phyloP scores from a whole-genome alignment of 345 rosid genomes.

The Brassica carinata region DNA sequence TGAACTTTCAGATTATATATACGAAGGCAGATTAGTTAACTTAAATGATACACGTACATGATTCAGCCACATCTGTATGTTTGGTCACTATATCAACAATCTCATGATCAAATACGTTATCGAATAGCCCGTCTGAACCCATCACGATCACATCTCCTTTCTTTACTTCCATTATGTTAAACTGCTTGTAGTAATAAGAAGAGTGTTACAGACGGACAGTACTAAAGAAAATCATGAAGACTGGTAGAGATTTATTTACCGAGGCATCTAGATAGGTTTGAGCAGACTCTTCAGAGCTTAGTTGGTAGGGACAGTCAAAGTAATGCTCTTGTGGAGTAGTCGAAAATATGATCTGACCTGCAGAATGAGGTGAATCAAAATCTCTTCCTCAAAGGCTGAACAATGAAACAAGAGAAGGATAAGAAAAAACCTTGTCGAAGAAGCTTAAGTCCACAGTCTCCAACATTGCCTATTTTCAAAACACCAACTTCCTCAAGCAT shows the following conservation, averaged over 20 bases:
- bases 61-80: slow-evolving; percentile 51
- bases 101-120: slow-evolving; percentile 79
- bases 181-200: neutral
- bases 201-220: neutral
- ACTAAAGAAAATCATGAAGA: neutral
- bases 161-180: neutral
- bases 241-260: slow-evolving; percentile 41
- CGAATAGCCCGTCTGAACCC: slow-evolving; percentile 28
- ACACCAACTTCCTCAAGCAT: slow-evolving; percentile 2
- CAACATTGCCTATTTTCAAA: neutral
- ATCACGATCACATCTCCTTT: neutral
- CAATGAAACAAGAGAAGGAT: neutral
- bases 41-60: slow-evolving; percentile 36
- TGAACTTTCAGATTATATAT: slow-evolving; percentile 1
- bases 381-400: neutral
- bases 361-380: neutral
- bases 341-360: slow-evolving; percentile 69
- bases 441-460: neutral
- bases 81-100: slow-evolving; percentile 54
- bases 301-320: slow-evolving; percentile 87
- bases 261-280: slow-evolving; percentile 88
- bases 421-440: neutral
- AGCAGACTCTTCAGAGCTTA: slow-evolving; percentile 73
- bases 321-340: slow-evolving; percentile 87
- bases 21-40: neutral